Percentiles rank a stretch among this genome's conserved stretches.
Conservation (phyloP, 2,329 filamentous ascomycete genomes). For the Paraconiothyrium sp. region DNA sequence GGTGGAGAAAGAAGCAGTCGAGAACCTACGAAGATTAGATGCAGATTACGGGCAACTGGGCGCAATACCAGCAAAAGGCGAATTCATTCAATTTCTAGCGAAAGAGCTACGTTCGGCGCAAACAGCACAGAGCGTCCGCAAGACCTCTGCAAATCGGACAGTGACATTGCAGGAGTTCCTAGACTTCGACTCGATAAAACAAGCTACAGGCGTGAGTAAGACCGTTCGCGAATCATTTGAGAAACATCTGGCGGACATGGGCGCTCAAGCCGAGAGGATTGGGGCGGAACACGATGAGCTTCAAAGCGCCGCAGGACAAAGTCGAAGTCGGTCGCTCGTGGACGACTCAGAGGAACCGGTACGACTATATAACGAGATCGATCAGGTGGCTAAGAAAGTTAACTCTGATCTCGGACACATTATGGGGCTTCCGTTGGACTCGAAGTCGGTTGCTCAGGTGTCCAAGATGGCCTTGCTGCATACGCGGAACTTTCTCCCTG, state of each 20-base stretch:
- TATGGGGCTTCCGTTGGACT: constrained; percentile 71
- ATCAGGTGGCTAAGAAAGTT: constrained; percentile 86
- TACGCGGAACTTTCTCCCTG: constrained; percentile 70
- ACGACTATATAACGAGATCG: constrained; percentile 82
- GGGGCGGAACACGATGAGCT: constrained; percentile 56
- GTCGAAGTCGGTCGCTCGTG: constrained; percentile 62
- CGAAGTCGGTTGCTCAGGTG: constrained; percentile 69
- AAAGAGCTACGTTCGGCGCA: constrained; percentile 44
- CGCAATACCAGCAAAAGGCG: constrained; percentile 69
- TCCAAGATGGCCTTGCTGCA: constrained; percentile 72
- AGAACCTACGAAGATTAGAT: constrained; percentile 73
- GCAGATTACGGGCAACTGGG: constrained; percentile 71
- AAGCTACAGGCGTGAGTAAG: constrained; percentile 74
- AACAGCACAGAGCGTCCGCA: constrained; percentile 33
- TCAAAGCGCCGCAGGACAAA: constrained; percentile 54
- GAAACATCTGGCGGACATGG: constrained; percentile 58
- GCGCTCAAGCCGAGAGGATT: constrained; percentile 53
- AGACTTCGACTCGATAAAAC: constrained; percentile 75
- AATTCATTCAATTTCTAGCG: constrained; percentile 66
- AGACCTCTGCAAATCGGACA: constrained; percentile 30
- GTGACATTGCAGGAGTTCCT: constrained; percentile 65
- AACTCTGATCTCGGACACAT: constrained; percentile 84
- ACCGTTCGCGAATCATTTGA: constrained; percentile 71
- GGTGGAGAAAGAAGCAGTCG: constrained; percentile 73
- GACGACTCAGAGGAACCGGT: constrained; percentile 70